Percentiles rank a stretch among this genome's conserved stretches.
Conservation (phyloP, 2,329 filamentous ascomycete species). For the Penicillium sp. region DNA sequence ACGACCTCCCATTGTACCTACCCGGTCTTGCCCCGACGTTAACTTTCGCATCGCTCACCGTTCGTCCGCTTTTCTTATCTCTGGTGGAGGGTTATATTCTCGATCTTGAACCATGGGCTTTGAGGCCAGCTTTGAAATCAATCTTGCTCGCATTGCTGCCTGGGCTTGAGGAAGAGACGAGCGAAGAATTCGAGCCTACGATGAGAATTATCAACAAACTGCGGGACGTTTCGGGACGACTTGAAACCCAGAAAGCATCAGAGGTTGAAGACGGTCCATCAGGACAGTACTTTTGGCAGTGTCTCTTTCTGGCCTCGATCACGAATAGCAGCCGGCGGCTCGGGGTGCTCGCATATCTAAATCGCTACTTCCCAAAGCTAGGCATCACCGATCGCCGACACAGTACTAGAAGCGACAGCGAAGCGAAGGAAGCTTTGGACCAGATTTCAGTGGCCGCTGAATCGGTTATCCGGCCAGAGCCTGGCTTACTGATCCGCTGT, state of each 20-base stretch:
- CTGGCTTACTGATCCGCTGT: slow-evolving; percentile 80
- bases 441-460: slow-evolving; percentile 37
- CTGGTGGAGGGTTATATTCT: slow-evolving; percentile 78
- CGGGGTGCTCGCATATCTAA: slow-evolving; percentile 81
- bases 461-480: slow-evolving; percentile 65
- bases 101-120: slow-evolving; percentile 59
- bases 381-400: slow-evolving; percentile 38
- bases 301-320: slow-evolving; percentile 87
- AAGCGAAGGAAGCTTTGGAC: slow-evolving; percentile 19
- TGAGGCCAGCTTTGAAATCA: slow-evolving; percentile 84
- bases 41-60: slow-evolving; percentile 89
- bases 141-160: slow-evolving; percentile 84
- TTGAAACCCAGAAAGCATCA: slow-evolving; percentile 48
- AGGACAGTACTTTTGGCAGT: slow-evolving; percentile 96
- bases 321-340: slow-evolving; percentile 79
- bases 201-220: slow-evolving; percentile 71
- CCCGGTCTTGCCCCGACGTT: slow-evolving; percentile 83
- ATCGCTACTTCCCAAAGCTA: slow-evolving; percentile 70
- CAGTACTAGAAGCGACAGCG: slow-evolving; percentile 25
- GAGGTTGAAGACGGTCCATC: slow-evolving; percentile 46
- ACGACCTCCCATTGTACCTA: slow-evolving; percentile 79
- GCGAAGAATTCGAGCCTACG: slow-evolving; percentile 91
- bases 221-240: slow-evolving; percentile 54
- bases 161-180: slow-evolving; percentile 90
- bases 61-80: slow-evolving; percentile 77